phyloP scores from a whole-genome alignment of 805 yeast genomes.

The Ogataea pini region DNA sequence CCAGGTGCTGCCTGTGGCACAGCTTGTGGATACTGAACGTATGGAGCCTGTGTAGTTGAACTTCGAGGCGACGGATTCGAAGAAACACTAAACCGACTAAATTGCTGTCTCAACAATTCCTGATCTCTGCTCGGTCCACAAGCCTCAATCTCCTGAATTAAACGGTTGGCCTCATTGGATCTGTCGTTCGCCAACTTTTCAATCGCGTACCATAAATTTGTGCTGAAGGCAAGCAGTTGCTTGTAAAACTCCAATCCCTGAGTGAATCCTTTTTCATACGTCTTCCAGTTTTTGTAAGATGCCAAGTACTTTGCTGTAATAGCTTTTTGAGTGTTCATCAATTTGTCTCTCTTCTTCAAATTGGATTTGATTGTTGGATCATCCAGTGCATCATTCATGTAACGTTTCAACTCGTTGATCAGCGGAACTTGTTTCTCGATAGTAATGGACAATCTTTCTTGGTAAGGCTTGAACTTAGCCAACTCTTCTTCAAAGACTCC shows the following conservation, averaged over 20 bases:
- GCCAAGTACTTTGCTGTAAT: constrained; percentile 44
- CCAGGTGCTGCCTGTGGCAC: constrained; percentile 12
- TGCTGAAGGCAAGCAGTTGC: constrained; percentile 43
- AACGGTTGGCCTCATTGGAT: constrained; percentile 28
- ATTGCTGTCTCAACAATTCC: constrained; percentile 22
- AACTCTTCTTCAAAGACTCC: constrained; percentile 68
- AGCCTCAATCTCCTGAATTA: constrained; percentile 16
- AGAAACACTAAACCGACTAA: constrained; percentile 19
- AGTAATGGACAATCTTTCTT: constrained; percentile 65
- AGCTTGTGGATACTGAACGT: constrained; percentile 16
- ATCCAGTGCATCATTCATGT: constrained; percentile 48
- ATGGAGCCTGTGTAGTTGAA: constrained; percentile 4
- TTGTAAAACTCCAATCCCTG: constrained; percentile 68
- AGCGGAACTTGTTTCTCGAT: constrained; percentile 62
- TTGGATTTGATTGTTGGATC: constrained; percentile 44
- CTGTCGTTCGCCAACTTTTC: constrained; percentile 33
- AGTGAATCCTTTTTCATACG: constrained; percentile 55
- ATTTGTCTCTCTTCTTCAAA: constrained; percentile 45
- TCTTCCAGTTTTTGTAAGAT: constrained; percentile 60
- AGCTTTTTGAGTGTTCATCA: constrained; percentile 36
- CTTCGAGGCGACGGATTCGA: constrained; percentile 13
- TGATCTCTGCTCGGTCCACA: constrained; percentile 24
- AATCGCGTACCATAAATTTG: constrained; percentile 28
- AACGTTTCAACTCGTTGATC: constrained; percentile 43
- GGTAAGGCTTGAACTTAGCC: constrained; percentile 70